phyloP scores from a whole-genome alignment of 768 basidiomycete genomes.

The Termitomyces sp. region DNA sequence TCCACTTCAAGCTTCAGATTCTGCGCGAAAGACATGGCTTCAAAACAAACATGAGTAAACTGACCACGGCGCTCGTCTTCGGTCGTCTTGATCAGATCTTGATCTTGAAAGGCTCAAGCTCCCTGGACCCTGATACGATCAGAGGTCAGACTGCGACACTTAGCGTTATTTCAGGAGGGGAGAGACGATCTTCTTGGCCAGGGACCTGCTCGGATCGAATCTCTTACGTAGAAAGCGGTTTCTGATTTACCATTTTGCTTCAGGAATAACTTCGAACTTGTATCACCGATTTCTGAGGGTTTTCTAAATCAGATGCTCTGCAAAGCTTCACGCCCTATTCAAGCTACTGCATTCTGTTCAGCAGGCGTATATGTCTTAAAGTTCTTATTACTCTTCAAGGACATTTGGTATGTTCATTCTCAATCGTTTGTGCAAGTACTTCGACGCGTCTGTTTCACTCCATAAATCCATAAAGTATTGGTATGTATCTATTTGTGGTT shows the following conservation, averaged over 20 bases:
- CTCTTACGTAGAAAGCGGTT: not conserved
- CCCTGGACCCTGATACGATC: not conserved
- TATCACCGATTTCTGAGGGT: too few species aligned
- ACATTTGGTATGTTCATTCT: too few species aligned
- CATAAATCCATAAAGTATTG: not conserved
- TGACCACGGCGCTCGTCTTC: too few species aligned
- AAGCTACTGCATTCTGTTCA: not conserved
- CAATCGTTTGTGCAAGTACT: not conserved
- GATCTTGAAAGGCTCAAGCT: not conserved
- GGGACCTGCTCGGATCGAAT: not conserved
- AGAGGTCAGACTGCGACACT: not conserved
- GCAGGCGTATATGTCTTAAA: not conserved
- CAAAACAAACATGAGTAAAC: not conserved
- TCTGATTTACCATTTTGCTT: too few species aligned
- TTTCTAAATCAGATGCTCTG: not conserved
- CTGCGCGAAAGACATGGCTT: too few species aligned
- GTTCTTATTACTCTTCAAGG: not conserved
- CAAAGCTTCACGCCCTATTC: not conserved
- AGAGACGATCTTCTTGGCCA: too few species aligned
- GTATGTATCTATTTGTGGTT: not conserved
- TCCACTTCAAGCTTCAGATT: not conserved
- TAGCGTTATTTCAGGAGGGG: not conserved
- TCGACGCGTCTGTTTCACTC: not conserved
- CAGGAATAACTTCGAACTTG: too few species aligned
- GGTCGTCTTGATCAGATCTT: not conserved